phyloP scores from a whole-genome alignment of 768 basidiomycete genomes.

The Lentinus brumalis region DNA sequence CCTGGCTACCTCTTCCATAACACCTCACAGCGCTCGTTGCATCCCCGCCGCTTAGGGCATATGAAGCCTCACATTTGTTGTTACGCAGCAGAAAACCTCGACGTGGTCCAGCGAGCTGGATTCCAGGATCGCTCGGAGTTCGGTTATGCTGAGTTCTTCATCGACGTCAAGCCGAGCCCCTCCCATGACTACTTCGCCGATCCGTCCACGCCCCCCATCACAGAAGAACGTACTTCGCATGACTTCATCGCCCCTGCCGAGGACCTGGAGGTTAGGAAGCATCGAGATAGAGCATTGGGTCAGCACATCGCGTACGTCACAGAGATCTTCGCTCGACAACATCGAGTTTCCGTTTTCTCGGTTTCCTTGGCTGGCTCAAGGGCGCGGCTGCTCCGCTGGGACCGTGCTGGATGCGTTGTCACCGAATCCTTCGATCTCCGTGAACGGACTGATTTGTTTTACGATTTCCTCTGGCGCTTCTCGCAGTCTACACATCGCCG shows the following conservation, averaged over 20 bases:
- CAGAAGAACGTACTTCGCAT: not conserved
- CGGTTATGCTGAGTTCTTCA: constrained; percentile 15
- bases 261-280: not conserved
- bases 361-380: constrained; percentile 28
- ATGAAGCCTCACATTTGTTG: constrained; percentile 13
- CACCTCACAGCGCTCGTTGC: not conserved
- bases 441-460: constrained; percentile 20
- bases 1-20: constrained; percentile 9
- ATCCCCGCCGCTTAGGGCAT: not conserved
- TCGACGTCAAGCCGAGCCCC: constrained; percentile 2
- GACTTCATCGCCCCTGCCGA: constrained; percentile 1
- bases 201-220: not conserved
- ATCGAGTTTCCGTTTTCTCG: constrained; percentile 31
- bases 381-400: constrained; percentile 35
- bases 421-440: constrained; percentile 30
- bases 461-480: constrained; percentile 27
- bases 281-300: not conserved
- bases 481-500: not conserved
- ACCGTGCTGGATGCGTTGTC: constrained; percentile 36
- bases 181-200: constrained; percentile 13
- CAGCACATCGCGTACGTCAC: not conserved
- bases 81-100: not conserved
- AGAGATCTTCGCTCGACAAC: constrained; percentile 26
- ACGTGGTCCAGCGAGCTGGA: not conserved
- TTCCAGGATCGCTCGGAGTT: not conserved